These are phyloP conservation scores for Fusarium sp. DNA, from an alignment of 2,329 filamentous ascomycete genomes.

Conservation along the genomic window DNA sequence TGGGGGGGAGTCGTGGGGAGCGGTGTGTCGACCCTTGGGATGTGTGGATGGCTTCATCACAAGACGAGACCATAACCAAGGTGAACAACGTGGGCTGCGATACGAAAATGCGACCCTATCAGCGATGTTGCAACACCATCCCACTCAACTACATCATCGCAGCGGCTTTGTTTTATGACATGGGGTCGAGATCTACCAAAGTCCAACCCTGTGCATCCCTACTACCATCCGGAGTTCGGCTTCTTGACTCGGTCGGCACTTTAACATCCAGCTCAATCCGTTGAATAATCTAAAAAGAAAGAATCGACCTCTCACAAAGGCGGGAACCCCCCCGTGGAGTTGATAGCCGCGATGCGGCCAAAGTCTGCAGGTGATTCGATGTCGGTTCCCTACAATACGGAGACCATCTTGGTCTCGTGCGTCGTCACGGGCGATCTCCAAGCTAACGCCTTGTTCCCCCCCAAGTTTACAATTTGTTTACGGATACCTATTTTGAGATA, in stretches of 20 bases:
- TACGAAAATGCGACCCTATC: slow-evolving; percentile 23
- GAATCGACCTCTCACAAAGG: slow-evolving; percentile 6
- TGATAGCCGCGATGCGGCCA: slow-evolving; percentile 23
- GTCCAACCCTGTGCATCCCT: neutral
- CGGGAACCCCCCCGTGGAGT: slow-evolving; percentile 27
- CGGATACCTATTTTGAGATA: neutral
- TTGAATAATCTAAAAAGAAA: slow-evolving; percentile 2
- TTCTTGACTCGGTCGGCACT: slow-evolving; percentile 36
- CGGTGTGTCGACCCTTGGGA: slow-evolving; percentile 35
- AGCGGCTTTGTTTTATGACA: neutral
- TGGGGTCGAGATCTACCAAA: slow-evolving; percentile 3
- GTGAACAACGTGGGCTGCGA: slow-evolving; percentile 29
- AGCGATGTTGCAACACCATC: slow-evolving; percentile 19
- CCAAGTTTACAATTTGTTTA: slow-evolving; percentile 16
- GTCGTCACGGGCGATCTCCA: slow-evolving; percentile 31
- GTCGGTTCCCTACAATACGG: slow-evolving; percentile 15
- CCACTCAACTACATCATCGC: slow-evolving; percentile 30
- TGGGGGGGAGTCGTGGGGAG: slow-evolving; percentile 43
- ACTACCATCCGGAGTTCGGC: slow-evolving; percentile 17
- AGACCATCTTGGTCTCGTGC: slow-evolving; percentile 35
- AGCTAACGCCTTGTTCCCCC: slow-evolving; percentile 7
- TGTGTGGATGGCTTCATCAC: slow-evolving; percentile 38
- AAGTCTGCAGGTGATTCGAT: slow-evolving; percentile 40
- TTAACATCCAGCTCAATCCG: slow-evolving; percentile 23
- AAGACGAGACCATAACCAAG: slow-evolving; percentile 23